Conservation (phyloP, 495 filamentous ascomycete species). For the Lichenothelia convexa region DNA sequence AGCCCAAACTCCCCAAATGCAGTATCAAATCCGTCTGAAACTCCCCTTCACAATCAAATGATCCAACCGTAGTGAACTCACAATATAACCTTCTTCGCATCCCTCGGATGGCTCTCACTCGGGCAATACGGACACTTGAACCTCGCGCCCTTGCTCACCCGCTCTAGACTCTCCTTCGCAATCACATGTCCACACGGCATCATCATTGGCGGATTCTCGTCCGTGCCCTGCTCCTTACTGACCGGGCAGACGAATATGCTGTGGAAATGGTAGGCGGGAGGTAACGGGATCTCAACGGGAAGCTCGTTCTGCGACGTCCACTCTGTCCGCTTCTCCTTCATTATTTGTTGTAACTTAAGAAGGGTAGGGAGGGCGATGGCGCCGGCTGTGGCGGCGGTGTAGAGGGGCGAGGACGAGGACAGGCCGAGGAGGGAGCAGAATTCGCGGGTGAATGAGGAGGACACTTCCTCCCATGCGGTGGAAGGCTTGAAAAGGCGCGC, state of each 20-base stretch:
- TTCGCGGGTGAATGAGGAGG: slow-evolving; percentile 70
- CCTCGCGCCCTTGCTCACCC: slow-evolving; percentile 53
- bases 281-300: slow-evolving; percentile 79
- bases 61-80: slow-evolving; percentile 7
- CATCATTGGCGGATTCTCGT: slow-evolving; percentile 90
- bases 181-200: slow-evolving; percentile 95
- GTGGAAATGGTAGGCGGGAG: slow-evolving; percentile 75
- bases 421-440: slow-evolving; percentile 87
- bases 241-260: slow-evolving; percentile 96
- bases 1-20: too few relatives aligned
- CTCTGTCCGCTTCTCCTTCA: slow-evolving; percentile 72
- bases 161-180: slow-evolving; percentile 59
- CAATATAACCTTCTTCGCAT: slow-evolving; percentile 58
- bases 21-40: too few relatives aligned
- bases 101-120: slow-evolving; percentile 53
- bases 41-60: too few relatives aligned
- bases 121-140: slow-evolving; percentile 98
- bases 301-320: slow-evolving; percentile 88
- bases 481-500: slow-evolving; percentile 50
- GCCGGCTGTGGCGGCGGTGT: slow-evolving; percentile 79
- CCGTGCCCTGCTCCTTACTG: slow-evolving; percentile 85
- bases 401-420: slow-evolving; percentile 74
- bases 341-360: slow-evolving; percentile 63
- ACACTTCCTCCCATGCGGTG: slow-evolving; percentile 60
- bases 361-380: slow-evolving; percentile 75